Conservation (phyloP, 2,329 filamentous ascomycete species). For the Ascochyta viciae-villosae region DNA sequence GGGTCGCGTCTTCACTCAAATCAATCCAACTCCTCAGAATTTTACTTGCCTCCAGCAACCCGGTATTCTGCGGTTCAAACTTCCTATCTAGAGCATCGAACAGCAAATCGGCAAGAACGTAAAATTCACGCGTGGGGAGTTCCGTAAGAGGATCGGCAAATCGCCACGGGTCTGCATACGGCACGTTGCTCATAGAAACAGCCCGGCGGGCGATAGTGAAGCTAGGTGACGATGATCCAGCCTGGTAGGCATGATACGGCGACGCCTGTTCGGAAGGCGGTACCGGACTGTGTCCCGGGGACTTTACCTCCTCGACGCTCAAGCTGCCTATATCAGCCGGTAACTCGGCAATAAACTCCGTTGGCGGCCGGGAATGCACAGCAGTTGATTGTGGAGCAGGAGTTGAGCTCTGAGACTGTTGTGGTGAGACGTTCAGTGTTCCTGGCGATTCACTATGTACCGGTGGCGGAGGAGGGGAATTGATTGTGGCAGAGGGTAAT, state of each 20-base stretch:
- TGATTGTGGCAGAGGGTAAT: constrained; percentile 21
- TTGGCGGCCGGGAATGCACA: constrained; percentile 18
- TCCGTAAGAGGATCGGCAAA: constrained; percentile 43
- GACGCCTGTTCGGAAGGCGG: constrained; percentile 13
- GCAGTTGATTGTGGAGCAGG: constrained; percentile 17
- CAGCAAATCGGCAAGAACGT: constrained; percentile 44
- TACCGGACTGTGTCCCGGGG: constrained; percentile 6
- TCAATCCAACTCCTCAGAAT: constrained; percentile 42
- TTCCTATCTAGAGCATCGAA: constrained; percentile 45
- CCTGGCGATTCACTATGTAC: constrained; percentile 18
- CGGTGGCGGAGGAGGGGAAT: constrained; percentile 28
- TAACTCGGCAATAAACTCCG: constrained; percentile 44
- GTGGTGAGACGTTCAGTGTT: constrained; percentile 15
- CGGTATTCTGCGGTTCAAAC: constrained; percentile 45
- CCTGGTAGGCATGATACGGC: constrained; percentile 40
- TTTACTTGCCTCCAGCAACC: constrained; percentile 44
- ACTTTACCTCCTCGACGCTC: constrained; percentile 28
- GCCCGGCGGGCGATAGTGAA: constrained; percentile 40
- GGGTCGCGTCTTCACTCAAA: constrained; percentile 35
- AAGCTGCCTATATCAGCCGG: constrained; percentile 43
- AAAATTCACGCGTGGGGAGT: constrained; percentile 46
- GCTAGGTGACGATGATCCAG: constrained; percentile 25
- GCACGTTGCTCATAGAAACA: constrained; percentile 36
- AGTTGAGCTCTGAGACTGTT: constrained; percentile 21
- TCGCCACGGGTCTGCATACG: constrained; percentile 45